Percentiles rank a stretch among this genome's conserved stretches.
phyloP scores from a whole-genome alignment of 352 stramenopile species.

The Blastocystis sp. region DNA sequence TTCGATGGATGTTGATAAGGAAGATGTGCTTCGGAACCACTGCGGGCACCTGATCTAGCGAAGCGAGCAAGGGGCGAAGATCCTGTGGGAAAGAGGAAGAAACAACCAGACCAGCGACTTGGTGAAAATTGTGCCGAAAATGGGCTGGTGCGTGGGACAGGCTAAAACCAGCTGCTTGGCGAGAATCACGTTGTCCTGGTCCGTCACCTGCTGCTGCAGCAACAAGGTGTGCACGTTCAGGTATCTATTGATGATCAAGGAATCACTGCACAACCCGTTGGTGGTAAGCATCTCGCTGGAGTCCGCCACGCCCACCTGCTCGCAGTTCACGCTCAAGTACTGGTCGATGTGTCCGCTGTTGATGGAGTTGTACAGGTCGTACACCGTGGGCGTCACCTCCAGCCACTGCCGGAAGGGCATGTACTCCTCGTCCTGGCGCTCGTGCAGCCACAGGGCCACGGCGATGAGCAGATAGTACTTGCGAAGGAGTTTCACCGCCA shows the following conservation, averaged over 20 bases:
- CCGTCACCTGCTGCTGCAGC: constrained; percentile 34
- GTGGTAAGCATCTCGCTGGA: neutral
- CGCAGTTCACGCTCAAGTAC: constrained; percentile 29
- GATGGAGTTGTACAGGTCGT: constrained; percentile 35
- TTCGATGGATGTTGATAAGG: constrained; percentile 52
- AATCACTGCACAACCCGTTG: neutral
- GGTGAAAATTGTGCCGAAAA: constrained; percentile 61
- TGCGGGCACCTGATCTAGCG: neutral
- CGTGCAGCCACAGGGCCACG: constrained; percentile 33
- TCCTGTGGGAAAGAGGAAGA: neutral
- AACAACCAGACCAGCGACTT: neutral
- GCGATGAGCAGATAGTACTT: constrained; percentile 57
- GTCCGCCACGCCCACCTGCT: neutral
- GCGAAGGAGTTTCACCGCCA: constrained; percentile 33
- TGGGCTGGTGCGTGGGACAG: neutral
- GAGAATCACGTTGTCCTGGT: constrained; percentile 43
- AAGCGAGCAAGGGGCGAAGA: neutral
- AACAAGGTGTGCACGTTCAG: constrained; percentile 56
- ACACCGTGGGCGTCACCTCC: neutral
- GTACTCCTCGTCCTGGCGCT: constrained; percentile 8
- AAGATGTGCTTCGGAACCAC: constrained; percentile 6
- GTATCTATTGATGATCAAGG: constrained; percentile 9
- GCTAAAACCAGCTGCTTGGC: neutral
- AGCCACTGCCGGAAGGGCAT: constrained; percentile 30
- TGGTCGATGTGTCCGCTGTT: constrained; percentile 50